These are phyloP conservation scores for Sarcocystis neurona DNA, from an alignment of 169 alveolate genomes.

Conservation along the genomic window DNA sequence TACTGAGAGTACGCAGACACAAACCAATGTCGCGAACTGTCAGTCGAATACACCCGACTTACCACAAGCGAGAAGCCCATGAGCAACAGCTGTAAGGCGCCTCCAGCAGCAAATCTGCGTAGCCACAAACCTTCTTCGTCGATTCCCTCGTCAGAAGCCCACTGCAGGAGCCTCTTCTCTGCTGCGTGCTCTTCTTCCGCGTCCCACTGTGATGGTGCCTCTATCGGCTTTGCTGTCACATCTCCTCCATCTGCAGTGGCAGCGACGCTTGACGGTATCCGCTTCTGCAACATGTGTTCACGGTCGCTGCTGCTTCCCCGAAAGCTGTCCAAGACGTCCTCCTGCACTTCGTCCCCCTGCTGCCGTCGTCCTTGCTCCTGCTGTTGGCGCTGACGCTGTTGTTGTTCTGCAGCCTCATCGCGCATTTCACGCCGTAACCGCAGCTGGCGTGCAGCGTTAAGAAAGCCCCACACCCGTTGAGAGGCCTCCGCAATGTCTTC, in stretches of 20 bases:
- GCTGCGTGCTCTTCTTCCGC: not conserved
- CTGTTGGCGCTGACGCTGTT: not conserved
- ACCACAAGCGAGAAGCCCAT: conserved; percentile 56
- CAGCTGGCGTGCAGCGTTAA: conserved; percentile 13
- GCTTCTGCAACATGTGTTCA: too few relatives aligned
- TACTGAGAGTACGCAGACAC: not conserved
- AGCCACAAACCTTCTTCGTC: conserved; percentile 59
- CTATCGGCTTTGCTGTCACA: too few relatives aligned
- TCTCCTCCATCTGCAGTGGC: too few relatives aligned
- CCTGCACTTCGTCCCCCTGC: too few relatives aligned
- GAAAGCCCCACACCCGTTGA: not conserved
- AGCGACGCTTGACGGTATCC: too few relatives aligned
- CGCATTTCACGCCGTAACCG: not conserved
- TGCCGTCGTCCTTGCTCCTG: not conserved
- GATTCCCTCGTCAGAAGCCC: conserved; percentile 30
- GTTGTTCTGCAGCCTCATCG: not conserved
- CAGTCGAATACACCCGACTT: not conserved
- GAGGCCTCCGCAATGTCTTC: not conserved
- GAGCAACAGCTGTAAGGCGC: conserved; percentile 50
- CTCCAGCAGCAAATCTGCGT: conserved; percentile 50
- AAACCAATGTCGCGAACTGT: not conserved
- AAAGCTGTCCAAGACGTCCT: too few relatives aligned
- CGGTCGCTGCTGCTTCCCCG: too few relatives aligned
- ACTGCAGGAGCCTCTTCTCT: conserved; percentile 2
- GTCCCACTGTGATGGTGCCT: too few relatives aligned